Base-by-base conservation (phyloP, 2,329 filamentous ascomycete species). In the Alternaria atra region DNA sequence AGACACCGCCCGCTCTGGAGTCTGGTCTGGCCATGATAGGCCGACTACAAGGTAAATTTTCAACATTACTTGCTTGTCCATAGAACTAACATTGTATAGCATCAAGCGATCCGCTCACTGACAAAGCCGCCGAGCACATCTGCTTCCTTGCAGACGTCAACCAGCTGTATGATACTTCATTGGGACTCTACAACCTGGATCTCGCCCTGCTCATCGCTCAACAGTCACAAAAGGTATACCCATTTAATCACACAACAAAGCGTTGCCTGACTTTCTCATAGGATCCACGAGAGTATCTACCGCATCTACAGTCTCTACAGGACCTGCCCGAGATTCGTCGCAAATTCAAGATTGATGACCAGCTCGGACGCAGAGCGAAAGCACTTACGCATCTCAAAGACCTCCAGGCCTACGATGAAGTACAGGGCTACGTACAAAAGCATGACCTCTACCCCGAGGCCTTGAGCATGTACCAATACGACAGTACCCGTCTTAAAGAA, bases 91-190 rank as follows among this genome's bases (percentile, higher is more conserved):
- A 1, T 2, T 17, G 20, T 30, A 3, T 20, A 76, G 73, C 67
- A 54, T 56, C 68, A 4, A 63, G 86, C 89, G 53, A 77, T 52
- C 68, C 72, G 6, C 84, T 94, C 67, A 92, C 93, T 0, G 94
- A 98, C 68, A 90, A 90, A 77, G 94, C 94, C 0, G 90, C 97
- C 23, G 93, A 97, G 75, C 95, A 99, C 73, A 97, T 99, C 61
- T 98, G 93, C 83, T 99, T 99, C 84, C 85, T 99, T 42, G 92
- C 94, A 0, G 95, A 99, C 78, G 91, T 96, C 46, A 96, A 97
- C 77, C 89, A 89, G 39, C 86, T 99, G 0, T 99, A 97, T 72
- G 92, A 97, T 63, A 90, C 94, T 61, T 92, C 95, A 0, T 84
- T 99, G 2, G 94, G 94, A 1, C 84, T 98, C 2, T 99, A 99